Conservation (phyloP, 306 rosid species). For the Luffa aegyptiaca region DNA sequence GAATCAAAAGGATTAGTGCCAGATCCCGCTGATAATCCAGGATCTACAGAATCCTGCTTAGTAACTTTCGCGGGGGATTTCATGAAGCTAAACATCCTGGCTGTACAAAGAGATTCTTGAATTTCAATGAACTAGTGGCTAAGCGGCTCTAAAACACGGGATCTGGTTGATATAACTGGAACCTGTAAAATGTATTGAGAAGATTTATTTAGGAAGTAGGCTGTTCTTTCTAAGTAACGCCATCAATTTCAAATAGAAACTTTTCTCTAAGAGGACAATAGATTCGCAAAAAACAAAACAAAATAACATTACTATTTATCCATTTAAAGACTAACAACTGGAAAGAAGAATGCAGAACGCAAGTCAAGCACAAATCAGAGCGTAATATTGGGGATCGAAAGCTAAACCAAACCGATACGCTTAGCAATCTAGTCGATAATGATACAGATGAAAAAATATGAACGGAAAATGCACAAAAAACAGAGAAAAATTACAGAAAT, state of each 20-base stretch:
- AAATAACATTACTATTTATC: neutral
- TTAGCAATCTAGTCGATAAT: neutral
- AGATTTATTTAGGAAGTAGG: neutral
- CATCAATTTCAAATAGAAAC: neutral
- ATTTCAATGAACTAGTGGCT: neutral
- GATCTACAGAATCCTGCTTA: slow-evolving; percentile 35
- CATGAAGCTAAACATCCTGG: slow-evolving; percentile 37
- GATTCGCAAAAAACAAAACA: neutral
- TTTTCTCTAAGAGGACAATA: neutral
- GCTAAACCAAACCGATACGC: neutral
- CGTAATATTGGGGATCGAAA: neutral
- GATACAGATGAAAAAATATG: neutral
- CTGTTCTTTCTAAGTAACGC: neutral
- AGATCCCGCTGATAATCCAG: slow-evolving; percentile 18
- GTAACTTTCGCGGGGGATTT: slow-evolving; percentile 38
- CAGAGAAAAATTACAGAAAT: neutral
- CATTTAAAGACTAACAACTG: neutral
- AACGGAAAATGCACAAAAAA: neutral
- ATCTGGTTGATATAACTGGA: neutral
- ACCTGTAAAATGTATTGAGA: neutral
- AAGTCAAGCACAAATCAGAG: neutral
- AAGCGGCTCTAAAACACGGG: neutral
- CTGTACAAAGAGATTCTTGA: neutral
- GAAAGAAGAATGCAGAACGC: neutral
- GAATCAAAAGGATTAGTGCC: slow-evolving; percentile 17